Conservation (phyloP, 192 early-diverging fungal genomes). For the Coemansia sp. region DNA sequence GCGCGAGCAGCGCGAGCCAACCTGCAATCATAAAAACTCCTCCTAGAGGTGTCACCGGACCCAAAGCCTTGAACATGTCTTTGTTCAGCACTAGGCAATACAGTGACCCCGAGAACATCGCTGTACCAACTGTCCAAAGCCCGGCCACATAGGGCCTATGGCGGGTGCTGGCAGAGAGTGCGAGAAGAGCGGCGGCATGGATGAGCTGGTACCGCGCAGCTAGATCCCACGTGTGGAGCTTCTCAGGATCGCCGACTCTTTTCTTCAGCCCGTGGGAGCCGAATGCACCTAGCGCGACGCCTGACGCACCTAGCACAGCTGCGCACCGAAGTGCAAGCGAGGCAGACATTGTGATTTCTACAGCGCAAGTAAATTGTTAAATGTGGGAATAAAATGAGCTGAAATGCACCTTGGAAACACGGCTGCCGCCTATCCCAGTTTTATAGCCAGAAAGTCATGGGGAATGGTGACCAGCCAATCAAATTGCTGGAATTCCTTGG, state of each 20-base stretch:
- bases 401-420: background rate
- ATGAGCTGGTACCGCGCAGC: constrained; percentile 54
- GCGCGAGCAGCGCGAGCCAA: constrained; percentile 39
- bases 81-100: constrained; percentile 49
- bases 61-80: constrained; percentile 23
- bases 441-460: too few species aligned
- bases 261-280: constrained; percentile 53
- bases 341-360: constrained; percentile 20
- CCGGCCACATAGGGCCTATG: constrained; percentile 19
- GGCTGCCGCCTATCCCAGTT: too few species aligned
- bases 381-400: background rate
- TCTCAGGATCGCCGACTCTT: constrained; percentile 26
- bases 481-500: too few species aligned
- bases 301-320: constrained; percentile 45
- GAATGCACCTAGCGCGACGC: constrained; percentile 56
- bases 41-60: constrained; percentile 42
- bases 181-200: constrained; percentile 52
- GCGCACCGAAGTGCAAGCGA: constrained; percentile 28
- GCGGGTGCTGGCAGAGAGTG: constrained; percentile 19
- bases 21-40: constrained; percentile 40
- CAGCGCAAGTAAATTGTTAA: background rate
- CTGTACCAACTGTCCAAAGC: constrained; percentile 48
- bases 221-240: constrained; percentile 32
- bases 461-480: too few species aligned
- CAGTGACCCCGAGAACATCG: constrained; percentile 53